Evolutionary conservation across 352 stramenopile genomes (phyloP).

Genomic region (Phytopythium litorale): DNA sequence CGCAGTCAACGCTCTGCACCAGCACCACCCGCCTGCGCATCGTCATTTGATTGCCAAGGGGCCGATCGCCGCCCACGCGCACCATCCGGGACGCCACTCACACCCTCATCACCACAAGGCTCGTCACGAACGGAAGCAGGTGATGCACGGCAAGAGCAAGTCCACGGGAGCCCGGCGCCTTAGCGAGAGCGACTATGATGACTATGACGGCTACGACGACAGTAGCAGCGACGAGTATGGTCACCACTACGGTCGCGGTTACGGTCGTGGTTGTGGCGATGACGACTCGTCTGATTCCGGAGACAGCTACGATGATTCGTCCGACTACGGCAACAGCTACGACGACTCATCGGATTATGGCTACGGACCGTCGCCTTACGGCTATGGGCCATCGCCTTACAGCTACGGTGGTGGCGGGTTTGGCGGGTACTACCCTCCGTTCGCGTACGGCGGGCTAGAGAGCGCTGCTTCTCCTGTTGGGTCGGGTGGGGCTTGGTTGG

Average conservation of each 20-base stretch:
- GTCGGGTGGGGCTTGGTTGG: not conserved
- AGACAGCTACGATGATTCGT: not conserved
- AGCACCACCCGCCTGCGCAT: not conserved
- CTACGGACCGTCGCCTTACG: not conserved
- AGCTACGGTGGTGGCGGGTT: not conserved
- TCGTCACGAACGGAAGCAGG: not conserved
- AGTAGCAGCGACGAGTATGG: not conserved
- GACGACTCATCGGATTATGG: not conserved
- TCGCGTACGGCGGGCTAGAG: not conserved
- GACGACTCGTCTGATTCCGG: not conserved
- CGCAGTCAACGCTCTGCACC: not conserved
- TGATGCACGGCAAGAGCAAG: not conserved
- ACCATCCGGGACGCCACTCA: not conserved
- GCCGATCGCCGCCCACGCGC: not conserved
- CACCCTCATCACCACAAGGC: not conserved
- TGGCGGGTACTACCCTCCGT: not conserved
- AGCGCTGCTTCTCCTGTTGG: not conserved
- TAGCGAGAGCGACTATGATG: not conserved
- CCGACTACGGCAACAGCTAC: not conserved
- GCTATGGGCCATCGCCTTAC: not conserved
- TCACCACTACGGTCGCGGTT: not conserved
- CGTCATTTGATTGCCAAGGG: not conserved
- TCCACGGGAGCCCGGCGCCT: not conserved
- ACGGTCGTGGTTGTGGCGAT: not conserved
- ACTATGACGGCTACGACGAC: not conserved